Percentiles rank a stretch among this genome's conserved stretches.
Conservation (phyloP, 73 alveolate species). For the Paraurostyla sp. region DNA sequence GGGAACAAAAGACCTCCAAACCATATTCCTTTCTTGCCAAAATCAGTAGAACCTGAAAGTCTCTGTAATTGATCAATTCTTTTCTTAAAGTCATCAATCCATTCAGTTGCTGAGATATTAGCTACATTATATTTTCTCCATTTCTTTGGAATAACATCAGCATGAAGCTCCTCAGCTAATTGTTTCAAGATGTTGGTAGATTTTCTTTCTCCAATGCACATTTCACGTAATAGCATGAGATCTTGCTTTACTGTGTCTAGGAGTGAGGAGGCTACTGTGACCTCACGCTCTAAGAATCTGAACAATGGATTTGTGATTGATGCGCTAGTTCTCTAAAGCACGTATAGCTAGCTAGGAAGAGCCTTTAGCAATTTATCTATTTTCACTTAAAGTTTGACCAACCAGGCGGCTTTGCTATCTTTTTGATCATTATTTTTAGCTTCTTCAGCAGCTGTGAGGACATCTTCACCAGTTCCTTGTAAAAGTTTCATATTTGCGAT, state of each 20-base stretch:
- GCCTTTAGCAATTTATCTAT: conserved; percentile 78
- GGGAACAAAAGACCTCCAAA: conserved; percentile 99
- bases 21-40: conserved; percentile 93
- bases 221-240: conserved; percentile 80
- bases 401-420: conserved; percentile 85
- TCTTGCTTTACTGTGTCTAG: conserved; percentile 84
- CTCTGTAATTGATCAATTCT: conserved; percentile 90
- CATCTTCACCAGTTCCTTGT: conserved; percentile 96
- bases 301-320: conserved; percentile 94
- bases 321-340: conserved; percentile 84
- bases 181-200: conserved; percentile 91
- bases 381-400: conserved; percentile 77
- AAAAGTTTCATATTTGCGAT: conserved; percentile 80
- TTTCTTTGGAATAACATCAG: conserved; percentile 92
- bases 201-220: conserved; percentile 91
- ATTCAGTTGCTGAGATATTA: conserved; percentile 93
- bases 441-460: conserved; percentile 81
- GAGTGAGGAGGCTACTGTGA: conserved; percentile 89
- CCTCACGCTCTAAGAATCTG: conserved; percentile 98
- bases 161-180: conserved; percentile 89
- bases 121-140: conserved; percentile 94
- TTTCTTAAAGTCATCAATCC: conserved; percentile 95
- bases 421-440: conserved; percentile 59
- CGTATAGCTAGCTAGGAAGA: conserved; percentile 80
- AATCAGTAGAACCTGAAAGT: conserved; percentile 74